Percentiles rank a stretch among this genome's conserved stretches.
Conservation (phyloP, 2,329 filamentous ascomycete genomes). For the Ascochyta lentis region DNA sequence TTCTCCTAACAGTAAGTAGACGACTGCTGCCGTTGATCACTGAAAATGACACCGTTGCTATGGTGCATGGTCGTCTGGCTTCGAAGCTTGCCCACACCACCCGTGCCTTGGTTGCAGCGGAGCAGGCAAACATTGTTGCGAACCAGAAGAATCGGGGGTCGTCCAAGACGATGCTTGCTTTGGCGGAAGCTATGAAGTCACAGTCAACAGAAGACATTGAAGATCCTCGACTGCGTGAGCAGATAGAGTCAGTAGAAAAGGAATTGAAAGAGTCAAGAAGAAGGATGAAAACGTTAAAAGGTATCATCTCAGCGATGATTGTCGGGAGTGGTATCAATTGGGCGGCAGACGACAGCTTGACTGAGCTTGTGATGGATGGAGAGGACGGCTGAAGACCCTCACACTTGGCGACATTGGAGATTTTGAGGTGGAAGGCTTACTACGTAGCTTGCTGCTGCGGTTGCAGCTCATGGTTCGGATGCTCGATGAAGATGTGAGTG, state of each 20-base stretch:
- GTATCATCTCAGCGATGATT: conserved; percentile 77
- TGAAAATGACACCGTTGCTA: conserved; percentile 71
- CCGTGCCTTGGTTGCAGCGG: conserved; percentile 62
- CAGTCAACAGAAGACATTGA: conserved; percentile 62
- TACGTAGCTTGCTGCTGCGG: neutral
- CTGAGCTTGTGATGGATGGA: conserved; percentile 75
- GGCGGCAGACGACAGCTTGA: conserved; percentile 71
- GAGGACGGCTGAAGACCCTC: conserved; percentile 44
- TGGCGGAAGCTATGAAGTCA: conserved; percentile 64
- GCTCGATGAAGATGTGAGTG: neutral
- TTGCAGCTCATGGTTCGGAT: neutral
- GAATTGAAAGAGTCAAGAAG: conserved; percentile 68
- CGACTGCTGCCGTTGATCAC: conserved; percentile 71
- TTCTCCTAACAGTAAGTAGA: conserved; percentile 50
- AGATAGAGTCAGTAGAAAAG: conserved; percentile 65
- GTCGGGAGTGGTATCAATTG: conserved; percentile 85
- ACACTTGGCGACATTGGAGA: neutral
- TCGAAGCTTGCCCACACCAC: conserved; percentile 59
- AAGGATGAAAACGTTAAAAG: conserved; percentile 78
- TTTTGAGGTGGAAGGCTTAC: neutral
- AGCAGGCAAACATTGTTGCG: conserved; percentile 64
- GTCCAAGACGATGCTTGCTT: conserved; percentile 66
- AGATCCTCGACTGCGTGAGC: conserved; percentile 60
- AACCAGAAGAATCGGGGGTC: conserved; percentile 68
- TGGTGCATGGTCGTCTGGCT: conserved; percentile 67